Evolutionary conservation across 2,329 filamentous ascomycete species (phyloP), one percentile per base, ranked within the genome.

Genomic region (Ceratocystis diversiconidia): DNA sequence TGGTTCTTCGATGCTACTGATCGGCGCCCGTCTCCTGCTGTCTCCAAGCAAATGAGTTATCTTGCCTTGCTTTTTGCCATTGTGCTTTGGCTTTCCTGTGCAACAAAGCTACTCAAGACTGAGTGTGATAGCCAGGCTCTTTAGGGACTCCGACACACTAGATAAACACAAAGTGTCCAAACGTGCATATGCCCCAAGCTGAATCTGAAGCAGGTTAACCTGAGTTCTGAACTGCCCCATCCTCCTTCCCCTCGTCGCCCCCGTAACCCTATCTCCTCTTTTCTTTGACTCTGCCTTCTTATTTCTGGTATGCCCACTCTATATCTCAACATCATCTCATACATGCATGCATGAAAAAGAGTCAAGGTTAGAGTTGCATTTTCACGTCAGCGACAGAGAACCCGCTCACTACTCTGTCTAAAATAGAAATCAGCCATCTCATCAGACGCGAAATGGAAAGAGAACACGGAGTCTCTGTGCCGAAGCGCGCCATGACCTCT

Each of bases 101-200:
- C 12, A 59, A 59, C 28, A 36, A 30, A 36, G 32, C 28, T 52
- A n/a, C 36, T 4, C 22, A 52, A 50, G 46, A 52, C 12, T 52
- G 19, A 10, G 22, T 25, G n/a, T 52, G 48, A 19, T 19, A 25
- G 32, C 55, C 28, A 5, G 17, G 55, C 28, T 36, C 55, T 59
- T 5, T 17, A 36, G 15, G n/a, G 32, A 59, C 55, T 28, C 55
- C 25, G 55, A 59, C 25, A n/a, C 36, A 41, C 36, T 4, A 41
- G 36, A 59, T 36, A n/a, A 19, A n/a, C 28, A 19, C 28, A 59
- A 36, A 59, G 36, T 59, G 55, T 59, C 55, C 55, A 59, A 59
- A 59, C 55, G 28, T 59, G 55, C 55, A 59, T 59, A 59, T 59
- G 55, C 55, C 55, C 55, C 55, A 59, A 59, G 55, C 28, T 59